Conservation (phyloP, 1,284 basidiomycete species). For the Marasmius tenuissimus region DNA sequence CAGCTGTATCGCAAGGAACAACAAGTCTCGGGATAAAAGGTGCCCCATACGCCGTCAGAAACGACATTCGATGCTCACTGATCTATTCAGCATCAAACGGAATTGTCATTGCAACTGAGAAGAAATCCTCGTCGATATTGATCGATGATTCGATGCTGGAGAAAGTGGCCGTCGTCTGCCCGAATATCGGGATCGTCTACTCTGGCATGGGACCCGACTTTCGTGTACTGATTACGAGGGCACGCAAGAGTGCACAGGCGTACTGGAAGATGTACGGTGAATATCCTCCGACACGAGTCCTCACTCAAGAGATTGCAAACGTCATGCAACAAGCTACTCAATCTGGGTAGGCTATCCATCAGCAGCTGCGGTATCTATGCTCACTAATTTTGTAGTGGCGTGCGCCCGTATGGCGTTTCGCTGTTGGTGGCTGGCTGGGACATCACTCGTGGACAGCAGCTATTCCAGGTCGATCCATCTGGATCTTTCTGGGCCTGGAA, state of each 20-base stretch:
- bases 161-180: slow-evolving; percentile 95
- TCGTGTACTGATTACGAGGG: slow-evolving; percentile 89
- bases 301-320: slow-evolving; percentile 96
- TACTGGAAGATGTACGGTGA: slow-evolving; percentile 99
- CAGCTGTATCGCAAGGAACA: slow-evolving; percentile 94
- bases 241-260: slow-evolving; percentile 95
- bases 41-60: slow-evolving; percentile 31
- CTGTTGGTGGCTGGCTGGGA: slow-evolving; percentile 98
- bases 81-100: slow-evolving; percentile 85
- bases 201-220: slow-evolving; percentile 99
- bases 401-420: slow-evolving; percentile 96
- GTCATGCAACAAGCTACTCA: slow-evolving; percentile 99
- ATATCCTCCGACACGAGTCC: slow-evolving; percentile 95
- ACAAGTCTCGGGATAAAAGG: slow-evolving; percentile 99
- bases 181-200: slow-evolving; percentile 99
- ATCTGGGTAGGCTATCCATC: slow-evolving; percentile 72
- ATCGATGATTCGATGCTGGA: slow-evolving; percentile 98
- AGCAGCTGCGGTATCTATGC: slow-evolving; percentile 20
- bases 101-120: slow-evolving; percentile 98
- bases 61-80: slow-evolving; percentile 13
- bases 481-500: slow-evolving; percentile 99
- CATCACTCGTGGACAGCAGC: slow-evolving; percentile 83
- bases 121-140: slow-evolving; percentile 96
- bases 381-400: slow-evolving; percentile 64
- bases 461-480: slow-evolving; percentile 99